These are phyloP conservation scores for Sclerotinia nivalis DNA, from an alignment of 2,329 filamentous ascomycete species.

Conservation along the genomic window DNA sequence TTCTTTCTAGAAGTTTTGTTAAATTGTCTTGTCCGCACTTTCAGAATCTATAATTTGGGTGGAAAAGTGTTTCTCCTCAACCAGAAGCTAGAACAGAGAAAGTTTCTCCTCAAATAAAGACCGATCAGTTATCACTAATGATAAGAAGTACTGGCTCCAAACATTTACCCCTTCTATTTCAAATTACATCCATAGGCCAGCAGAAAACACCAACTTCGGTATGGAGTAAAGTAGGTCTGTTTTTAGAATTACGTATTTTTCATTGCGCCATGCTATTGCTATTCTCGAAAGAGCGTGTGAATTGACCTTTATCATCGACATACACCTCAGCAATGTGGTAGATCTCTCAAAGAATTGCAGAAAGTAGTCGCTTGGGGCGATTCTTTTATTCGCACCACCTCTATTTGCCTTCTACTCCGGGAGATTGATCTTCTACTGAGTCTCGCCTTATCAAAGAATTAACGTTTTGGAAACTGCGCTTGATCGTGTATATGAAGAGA, in stretches of 20 bases:
- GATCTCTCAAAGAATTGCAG: conserved; percentile 6
- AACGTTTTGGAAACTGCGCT: neutral
- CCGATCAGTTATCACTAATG: conserved; percentile 25
- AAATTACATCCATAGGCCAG: conserved; percentile 19
- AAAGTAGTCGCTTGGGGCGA: neutral
- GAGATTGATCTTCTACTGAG: too few relatives aligned
- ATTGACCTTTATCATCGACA: conserved; percentile 6
- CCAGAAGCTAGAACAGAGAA: neutral
- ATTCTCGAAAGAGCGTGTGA: conserved; percentile 21
- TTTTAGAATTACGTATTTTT: conserved; percentile 27
- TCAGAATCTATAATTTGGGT: too few relatives aligned
- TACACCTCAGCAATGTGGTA: neutral
- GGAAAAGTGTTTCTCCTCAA: neutral
- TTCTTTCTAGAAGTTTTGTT: too few relatives aligned
- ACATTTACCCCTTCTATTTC: conserved; percentile 20
- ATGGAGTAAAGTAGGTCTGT: conserved; percentile 26
- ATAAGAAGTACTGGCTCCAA: conserved; percentile 28
- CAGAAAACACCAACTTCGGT: conserved; percentile 25
- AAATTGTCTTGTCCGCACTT: too few relatives aligned
- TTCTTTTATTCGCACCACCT: neutral
- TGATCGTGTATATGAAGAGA: neutral
- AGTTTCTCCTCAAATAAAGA: neutral
- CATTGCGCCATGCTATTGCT: conserved; percentile 27
- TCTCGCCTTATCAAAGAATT: too few relatives aligned
- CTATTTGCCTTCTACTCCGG: neutral